Conservation (phyloP, 2,329 filamentous ascomycete species). For the Xylariaceae sp. region DNA sequence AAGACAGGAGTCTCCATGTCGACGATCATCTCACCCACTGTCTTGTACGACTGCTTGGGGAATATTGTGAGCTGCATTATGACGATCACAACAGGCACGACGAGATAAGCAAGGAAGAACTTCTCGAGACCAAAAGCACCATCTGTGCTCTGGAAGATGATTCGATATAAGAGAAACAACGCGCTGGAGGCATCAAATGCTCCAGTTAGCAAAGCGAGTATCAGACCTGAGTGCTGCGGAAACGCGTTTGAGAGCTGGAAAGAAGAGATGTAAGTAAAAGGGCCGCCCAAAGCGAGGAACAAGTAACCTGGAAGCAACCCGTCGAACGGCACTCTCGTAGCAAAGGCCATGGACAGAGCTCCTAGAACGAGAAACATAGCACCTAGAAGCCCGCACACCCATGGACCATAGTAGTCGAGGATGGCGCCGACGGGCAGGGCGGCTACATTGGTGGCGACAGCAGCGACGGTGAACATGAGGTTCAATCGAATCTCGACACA, state of each 20-base stretch:
- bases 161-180: constrained; percentile 69
- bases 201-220: constrained; percentile 74
- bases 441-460: constrained; percentile 81
- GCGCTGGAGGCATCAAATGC: constrained; percentile 82
- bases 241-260: constrained; percentile 86
- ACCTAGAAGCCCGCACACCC: constrained; percentile 69
- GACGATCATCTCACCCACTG: constrained; percentile 74
- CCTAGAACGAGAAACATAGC: constrained; percentile 65
- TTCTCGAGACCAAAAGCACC: constrained; percentile 56
- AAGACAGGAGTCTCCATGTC: constrained; percentile 56
- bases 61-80: constrained; percentile 66
- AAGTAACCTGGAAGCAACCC: constrained; percentile 71
- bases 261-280: constrained; percentile 77
- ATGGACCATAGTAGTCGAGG: constrained; percentile 76
- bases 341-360: constrained; percentile 69
- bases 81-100: constrained; percentile 65
- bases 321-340: constrained; percentile 63
- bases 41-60: constrained; percentile 76
- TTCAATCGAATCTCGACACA: constrained; percentile 65
- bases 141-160: constrained; percentile 59
- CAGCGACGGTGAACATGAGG: constrained; percentile 88
- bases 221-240: constrained; percentile 70
- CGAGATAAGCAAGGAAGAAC: constrained; percentile 71
- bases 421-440: constrained; percentile 83
- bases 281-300: constrained; percentile 72